Conservation (phyloP, 2,329 filamentous ascomycete species). For the Penicillium polonicum region DNA sequence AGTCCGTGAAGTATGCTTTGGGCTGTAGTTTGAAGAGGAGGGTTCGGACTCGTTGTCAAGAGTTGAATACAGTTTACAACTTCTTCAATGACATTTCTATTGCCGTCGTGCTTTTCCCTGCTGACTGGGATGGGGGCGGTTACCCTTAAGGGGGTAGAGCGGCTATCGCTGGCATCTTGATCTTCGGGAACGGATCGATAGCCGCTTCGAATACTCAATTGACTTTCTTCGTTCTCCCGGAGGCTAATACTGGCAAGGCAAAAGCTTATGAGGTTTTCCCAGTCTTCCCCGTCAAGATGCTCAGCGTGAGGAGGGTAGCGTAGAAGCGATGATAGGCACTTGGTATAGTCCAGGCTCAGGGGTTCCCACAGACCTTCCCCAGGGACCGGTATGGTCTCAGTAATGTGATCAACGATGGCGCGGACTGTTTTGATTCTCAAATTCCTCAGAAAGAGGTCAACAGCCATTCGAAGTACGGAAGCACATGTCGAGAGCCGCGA, state of each 20-base stretch:
- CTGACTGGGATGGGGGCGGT: constrained; percentile 28
- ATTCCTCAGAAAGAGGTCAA: constrained; percentile 66
- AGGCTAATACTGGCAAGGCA: constrained; percentile 60
- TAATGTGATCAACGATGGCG: constrained; percentile 77
- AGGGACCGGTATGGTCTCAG: constrained; percentile 65
- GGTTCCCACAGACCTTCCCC: constrained; percentile 66
- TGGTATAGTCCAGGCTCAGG: constrained; percentile 74
- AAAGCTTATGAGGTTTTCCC: constrained; percentile 70
- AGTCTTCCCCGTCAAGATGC: constrained; percentile 66
- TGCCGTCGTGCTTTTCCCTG: constrained; percentile 26
- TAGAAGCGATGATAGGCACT: constrained; percentile 68
- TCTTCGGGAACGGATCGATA: constrained; percentile 30
- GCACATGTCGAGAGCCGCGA: constrained; percentile 67
- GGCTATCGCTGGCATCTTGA: constrained; percentile 25
- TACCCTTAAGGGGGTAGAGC: constrained; percentile 33
- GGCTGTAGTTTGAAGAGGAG: constrained; percentile 60
- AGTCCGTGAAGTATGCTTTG: constrained; percentile 57
- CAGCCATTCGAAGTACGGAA: constrained; percentile 67
- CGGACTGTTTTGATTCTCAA: constrained; percentile 76
- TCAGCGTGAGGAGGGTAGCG: constrained; percentile 76
- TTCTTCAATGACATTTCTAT: constrained; percentile 49
- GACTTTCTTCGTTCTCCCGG: constrained; percentile 28
- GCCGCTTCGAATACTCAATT: constrained; percentile 31
- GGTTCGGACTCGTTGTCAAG: constrained; percentile 65
- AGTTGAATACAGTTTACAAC: constrained; percentile 65